phyloP scores from a whole-genome alignment of 352 stramenopile genomes.

The Globisporangium barbulae region DNA sequence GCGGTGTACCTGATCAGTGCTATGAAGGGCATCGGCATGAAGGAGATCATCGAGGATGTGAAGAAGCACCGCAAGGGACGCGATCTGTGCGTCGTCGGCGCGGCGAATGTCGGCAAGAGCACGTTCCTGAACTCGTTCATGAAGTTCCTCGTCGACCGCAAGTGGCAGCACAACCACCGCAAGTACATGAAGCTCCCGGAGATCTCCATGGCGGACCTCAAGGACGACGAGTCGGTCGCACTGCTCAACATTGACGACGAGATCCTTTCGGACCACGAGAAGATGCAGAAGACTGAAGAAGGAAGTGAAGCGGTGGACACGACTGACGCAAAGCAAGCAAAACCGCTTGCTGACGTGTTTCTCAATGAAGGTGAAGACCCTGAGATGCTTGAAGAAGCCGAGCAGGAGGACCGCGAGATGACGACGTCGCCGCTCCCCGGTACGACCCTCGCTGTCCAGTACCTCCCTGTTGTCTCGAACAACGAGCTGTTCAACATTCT shows the following conservation, averaged over 20 bases:
- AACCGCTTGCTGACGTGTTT: slow-evolving; percentile 28
- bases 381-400: slow-evolving; percentile 64
- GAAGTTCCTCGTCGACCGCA: slow-evolving; percentile 70
- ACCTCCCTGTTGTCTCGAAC: slow-evolving; percentile 71
- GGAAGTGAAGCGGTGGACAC: background rate
- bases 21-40: slow-evolving; percentile 85
- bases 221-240: slow-evolving; percentile 35
- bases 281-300: background rate
- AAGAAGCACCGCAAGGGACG: slow-evolving; percentile 70
- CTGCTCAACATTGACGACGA: slow-evolving; percentile 63
- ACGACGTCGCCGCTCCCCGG: slow-evolving; percentile 90
- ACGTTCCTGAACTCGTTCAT: slow-evolving; percentile 92
- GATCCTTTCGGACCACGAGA: slow-evolving; percentile 21
- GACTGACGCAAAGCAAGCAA: background rate
- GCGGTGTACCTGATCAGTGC: slow-evolving; percentile 80
- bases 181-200: slow-evolving; percentile 81
- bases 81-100: slow-evolving; percentile 90
- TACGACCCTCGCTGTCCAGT: slow-evolving; percentile 86
- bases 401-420: slow-evolving; percentile 67
- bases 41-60: slow-evolving; percentile 82
- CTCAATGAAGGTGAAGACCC: slow-evolving; percentile 54
- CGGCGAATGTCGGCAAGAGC: slow-evolving; percentile 91
- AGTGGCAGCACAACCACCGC: slow-evolving; percentile 85
- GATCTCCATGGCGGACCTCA: slow-evolving; percentile 49
- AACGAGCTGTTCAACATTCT: slow-evolving; percentile 84